These are phyloP conservation scores for Rhododendron vialii DNA, from an alignment of 148 eudicot species.

Conservation along the genomic window DNA sequence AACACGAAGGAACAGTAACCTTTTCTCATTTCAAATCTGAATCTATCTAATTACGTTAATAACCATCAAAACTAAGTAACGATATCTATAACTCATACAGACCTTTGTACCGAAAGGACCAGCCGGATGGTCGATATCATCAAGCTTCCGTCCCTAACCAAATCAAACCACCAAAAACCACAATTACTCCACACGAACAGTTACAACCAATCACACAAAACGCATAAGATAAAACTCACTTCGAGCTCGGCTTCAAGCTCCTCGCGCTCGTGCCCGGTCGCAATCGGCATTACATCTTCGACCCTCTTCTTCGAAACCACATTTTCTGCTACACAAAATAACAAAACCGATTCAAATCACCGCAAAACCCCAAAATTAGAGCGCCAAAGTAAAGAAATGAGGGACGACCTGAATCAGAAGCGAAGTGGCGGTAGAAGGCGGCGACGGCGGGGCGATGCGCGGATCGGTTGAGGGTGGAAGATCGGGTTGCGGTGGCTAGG, in stretches of 20 bases:
- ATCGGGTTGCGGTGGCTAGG: conserved; percentile 45
- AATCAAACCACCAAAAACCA: neutral
- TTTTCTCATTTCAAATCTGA: neutral
- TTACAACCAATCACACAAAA: neutral
- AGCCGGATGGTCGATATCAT: conserved; percentile 59
- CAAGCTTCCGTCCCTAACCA: conserved; percentile 63
- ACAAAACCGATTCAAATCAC: neutral
- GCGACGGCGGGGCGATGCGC: conserved; percentile 15
- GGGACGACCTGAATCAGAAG: conserved; percentile 40
- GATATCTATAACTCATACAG: conserved; percentile 9
- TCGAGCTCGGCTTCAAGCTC: conserved; percentile 54
- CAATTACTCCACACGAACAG: conserved; percentile 12
- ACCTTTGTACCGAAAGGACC: conserved; percentile 98
- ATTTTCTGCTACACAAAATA: conserved; percentile 15
- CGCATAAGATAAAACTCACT: conserved; percentile 23
- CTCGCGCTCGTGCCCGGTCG: conserved; percentile 60
- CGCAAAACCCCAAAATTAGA: neutral
- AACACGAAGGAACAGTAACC: neutral
- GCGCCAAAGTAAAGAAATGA: neutral
- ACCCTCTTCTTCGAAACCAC: conserved; percentile 34
- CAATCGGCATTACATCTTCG: conserved; percentile 60
- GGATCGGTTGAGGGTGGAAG: conserved; percentile 14
- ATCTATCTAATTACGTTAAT: neutral
- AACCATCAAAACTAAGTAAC: neutral
- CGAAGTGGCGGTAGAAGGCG: conserved; percentile 39